Evolutionary conservation across 2,329 filamentous ascomycete species (phyloP).

Genomic region (Helotiales sp.): DNA sequence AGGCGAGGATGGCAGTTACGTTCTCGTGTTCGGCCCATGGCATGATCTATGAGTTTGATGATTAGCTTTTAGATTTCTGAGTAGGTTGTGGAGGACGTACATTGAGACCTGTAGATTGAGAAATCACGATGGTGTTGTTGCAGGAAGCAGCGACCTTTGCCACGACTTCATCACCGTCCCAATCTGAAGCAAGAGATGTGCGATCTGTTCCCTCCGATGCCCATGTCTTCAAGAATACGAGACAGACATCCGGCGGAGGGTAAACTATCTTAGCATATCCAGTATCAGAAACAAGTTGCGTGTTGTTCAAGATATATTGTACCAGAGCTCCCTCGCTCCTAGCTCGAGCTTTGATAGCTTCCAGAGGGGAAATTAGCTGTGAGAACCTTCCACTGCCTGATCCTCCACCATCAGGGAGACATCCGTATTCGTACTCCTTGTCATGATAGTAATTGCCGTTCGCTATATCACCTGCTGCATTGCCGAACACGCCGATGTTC

Average conservation of each 20-base stretch:
- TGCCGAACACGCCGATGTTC: conserved; percentile 59
- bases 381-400: conserved; percentile 53
- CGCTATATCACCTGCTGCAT: conserved; percentile 52
- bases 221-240: conserved; percentile 66
- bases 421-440: conserved; percentile 13
- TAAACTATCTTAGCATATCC: conserved; percentile 43
- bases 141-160: conserved; percentile 47
- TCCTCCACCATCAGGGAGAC: conserved; percentile 24
- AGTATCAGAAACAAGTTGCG: conserved; percentile 2
- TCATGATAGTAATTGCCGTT: conserved; percentile 52
- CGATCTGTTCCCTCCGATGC: conserved; percentile 70
- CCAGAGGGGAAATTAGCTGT: conserved; percentile 58
- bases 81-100: too few species aligned
- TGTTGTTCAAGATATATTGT: conserved; percentile 20
- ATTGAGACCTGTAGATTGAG: conserved; percentile 67
- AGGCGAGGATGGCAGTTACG: conserved; percentile 60
- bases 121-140: conserved; percentile 64
- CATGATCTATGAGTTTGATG: too few species aligned
- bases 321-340: conserved; percentile 6
- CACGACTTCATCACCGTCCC: conserved; percentile 19
- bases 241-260: conserved; percentile 59
- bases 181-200: conserved; percentile 33
- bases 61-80: too few species aligned
- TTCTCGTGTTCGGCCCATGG: conserved; percentile 58
- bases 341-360: conserved; percentile 47